Evolutionary conservation across 75 land plant genomes (phyloP), one percentile per base, ranked within the genome.

Genomic region (Ceratopteris richardii): DNA sequence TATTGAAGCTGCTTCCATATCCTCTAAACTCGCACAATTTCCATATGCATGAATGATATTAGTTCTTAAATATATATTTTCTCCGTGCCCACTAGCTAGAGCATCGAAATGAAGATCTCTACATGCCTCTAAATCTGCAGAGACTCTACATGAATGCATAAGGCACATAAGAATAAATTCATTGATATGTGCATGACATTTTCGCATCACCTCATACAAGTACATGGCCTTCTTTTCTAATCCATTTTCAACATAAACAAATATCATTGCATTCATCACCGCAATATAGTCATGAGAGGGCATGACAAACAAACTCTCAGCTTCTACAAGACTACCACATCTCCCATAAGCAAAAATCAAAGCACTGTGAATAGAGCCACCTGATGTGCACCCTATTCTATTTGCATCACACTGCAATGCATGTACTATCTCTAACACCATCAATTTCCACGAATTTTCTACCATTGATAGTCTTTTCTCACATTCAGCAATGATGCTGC

Each of bases 11-110:
- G 25, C 57, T 2, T 33, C 29, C 6, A 58, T 58, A 54, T 54
- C 59, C 31, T 25, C 60, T 12, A 64, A 37, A 14, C 33, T 37
- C 29, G 58, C 60, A 54, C 60, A 64, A 36, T 29, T 64, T 14
- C 44, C 59, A 64, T 55, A 64, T 41, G 57, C 40, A 2, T 26
- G n/a, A 20, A 64, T 36, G 16, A 64, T 28, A 28, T 43, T 20
- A 20, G 41, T 31, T 26, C 9, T 28, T 23, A 52, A 23, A 13
- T 4, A 26, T 2, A 23, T 22, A 12, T 4, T 52, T 6, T 23
- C 2, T 12, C 23, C 54, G 23, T 22, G 2, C 28, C 54, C 54
- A 22, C 24, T 28, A 24, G 29, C 24, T 3, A 52, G 24, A 22
- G 25, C 5, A 52, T 26, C 4, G 14, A 52, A 40, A 56, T 64